Evolutionary conservation across 441 rosid species (phyloP), one percentile per base, ranked within the genome.

Genomic region (Biscutella laevigata): DNA sequence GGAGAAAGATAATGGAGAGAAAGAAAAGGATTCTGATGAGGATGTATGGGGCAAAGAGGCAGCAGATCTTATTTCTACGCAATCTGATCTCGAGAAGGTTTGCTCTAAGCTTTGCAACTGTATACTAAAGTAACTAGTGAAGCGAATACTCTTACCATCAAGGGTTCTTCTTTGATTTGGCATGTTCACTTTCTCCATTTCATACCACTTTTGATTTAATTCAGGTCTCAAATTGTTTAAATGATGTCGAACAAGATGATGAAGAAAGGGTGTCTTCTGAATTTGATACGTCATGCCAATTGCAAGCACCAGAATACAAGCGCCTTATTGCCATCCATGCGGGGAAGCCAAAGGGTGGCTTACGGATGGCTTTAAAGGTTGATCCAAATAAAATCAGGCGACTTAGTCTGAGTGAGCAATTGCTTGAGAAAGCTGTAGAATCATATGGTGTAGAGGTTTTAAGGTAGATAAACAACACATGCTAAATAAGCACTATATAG

Each of bases 361-460:
- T 78, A 40, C 57, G 53, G 35, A 73, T 69, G 66, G 79, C 72
- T 15, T 53, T 80, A n/a, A 69, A 57, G 50, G 73, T 74, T 27
- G 77, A 59, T 46, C 69, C 63, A 32, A 72, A 74, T 47, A 71
- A 62, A 57, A 82, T 83, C 41, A 70, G 74, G 26, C 82, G 90
- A 22, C 73, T 80, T 61, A 83, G 91, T 29, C 64, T 83, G 66
- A 83, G 81, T 39, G 91, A 83, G 70, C 77, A 78, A 15, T 53
- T 65, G 50, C 82, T 83, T 37, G 75, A 80, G 70, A 83, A 64
- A 62, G 81, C 80, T 28, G 56, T 74, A 41, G 61, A 57, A 45
- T 59, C 78, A 25, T 44, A 73, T 61, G 79, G 79, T 44, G 24
- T 68, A 38, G 67, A 78, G 48, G 66, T 80, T 59, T 59, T 80